Conservation (phyloP, 2,329 filamentous ascomycete genomes). For the Coniella lustricola region DNA sequence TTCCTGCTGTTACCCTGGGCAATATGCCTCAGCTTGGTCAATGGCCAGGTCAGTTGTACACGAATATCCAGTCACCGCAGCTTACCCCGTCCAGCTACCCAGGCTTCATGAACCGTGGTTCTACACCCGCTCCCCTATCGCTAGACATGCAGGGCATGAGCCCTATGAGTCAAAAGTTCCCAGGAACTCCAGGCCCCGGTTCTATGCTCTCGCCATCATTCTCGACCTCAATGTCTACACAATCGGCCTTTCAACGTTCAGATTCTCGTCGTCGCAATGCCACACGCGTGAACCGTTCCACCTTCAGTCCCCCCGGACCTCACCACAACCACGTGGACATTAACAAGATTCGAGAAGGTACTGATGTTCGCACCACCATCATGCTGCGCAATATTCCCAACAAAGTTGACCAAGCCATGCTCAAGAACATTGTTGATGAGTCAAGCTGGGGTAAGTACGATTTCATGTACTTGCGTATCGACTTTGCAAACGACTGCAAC, state of each 20-base stretch:
- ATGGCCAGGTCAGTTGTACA: conserved; percentile 8
- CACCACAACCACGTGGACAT: conserved; percentile 59
- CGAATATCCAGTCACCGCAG: neutral
- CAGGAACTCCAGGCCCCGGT: conserved; percentile 27
- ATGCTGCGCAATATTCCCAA: conserved; percentile 96
- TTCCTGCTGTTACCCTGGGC: neutral
- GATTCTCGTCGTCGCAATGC: conserved; percentile 44
- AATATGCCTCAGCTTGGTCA: neutral
- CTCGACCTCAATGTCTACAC: conserved; percentile 20
- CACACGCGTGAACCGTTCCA: conserved; percentile 35
- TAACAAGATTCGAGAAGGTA: conserved; percentile 53
- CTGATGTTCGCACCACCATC: conserved; percentile 75
- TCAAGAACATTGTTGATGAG: conserved; percentile 74
- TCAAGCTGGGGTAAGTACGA: conserved; percentile 80
- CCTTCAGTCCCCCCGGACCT: conserved; percentile 36
- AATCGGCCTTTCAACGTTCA: conserved; percentile 25
- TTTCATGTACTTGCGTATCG: conserved; percentile 91
- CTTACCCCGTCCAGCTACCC: neutral
- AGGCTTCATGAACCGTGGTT: neutral
- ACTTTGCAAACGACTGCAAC: conserved; percentile 78
- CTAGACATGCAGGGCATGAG: conserved; percentile 16
- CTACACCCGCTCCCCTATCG: neutral
- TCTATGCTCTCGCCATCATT: conserved; percentile 4
- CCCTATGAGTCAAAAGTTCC: conserved; percentile 26
- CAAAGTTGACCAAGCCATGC: conserved; percentile 68